Evolutionary conservation across 768 basidiomycete genomes (phyloP), one percentile per base, ranked within the genome.

Genomic region (Trametes gibbosa): DNA sequence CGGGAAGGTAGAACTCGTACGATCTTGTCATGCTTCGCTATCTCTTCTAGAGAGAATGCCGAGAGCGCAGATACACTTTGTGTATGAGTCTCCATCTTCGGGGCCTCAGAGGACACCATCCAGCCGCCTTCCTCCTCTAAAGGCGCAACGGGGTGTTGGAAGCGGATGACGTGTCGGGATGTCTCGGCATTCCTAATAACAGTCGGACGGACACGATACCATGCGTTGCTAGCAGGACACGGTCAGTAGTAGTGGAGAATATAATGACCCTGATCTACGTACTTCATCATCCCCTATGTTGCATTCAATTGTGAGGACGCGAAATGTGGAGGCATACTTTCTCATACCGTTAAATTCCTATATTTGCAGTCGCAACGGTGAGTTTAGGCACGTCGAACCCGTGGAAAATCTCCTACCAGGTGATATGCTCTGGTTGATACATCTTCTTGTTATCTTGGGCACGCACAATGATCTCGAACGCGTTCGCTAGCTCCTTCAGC

Each of bases 21-120:
- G 63, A 39, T 70, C 39, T 66, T 77, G 70, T 79, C 76, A 64
- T 83, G 75, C 68, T 76, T 74, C 39, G 69, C 72, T 29, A 77
- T 71, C 58, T 77, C 75, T 17, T 79, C 79, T 8, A 75, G 59
- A 0, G 77, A 73, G 59, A 66, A 58, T 4, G 32, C 39, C 37
- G 48, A 42, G 2, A 55, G 45, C 5, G n/a, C n/a, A n/a, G n/a
- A n/a, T n/a, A n/a, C n/a, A n/a, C n/a, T n/a, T n/a, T n/a, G n/a
- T n/a, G 43, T 25, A 13, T 24, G 32, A 7, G 17, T 27, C 12
- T 59, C 40, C n/a, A 19, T 50, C 37, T 39, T 6, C 34, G 47
- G 14, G 40, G 19, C 40, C 12, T 23, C 19, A 25, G 53, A 41
- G 17, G 64, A 60, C 23, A 41, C 53, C 66, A 67, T 67, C 66